Base-by-base conservation (phyloP, 164 flowering plant species). In the Aristolochia contorta region DNA sequence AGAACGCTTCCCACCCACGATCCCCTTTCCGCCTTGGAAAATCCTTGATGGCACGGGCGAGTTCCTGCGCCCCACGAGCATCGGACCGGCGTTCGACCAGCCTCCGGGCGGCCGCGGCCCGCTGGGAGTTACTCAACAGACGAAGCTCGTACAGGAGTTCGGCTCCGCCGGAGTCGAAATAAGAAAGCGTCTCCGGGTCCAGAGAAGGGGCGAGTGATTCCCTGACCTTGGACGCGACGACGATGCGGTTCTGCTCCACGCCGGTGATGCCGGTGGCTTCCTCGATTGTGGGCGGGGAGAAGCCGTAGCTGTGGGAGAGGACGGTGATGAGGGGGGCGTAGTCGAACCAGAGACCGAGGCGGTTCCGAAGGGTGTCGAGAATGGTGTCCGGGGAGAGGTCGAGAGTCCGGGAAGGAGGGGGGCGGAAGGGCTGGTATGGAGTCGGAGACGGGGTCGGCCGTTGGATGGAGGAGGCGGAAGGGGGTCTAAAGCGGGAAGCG, bases 11-110 rank as follows among this genome's bases (percentile, higher is more conserved):
- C 94, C 92, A 89, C 0, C 85, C 87, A 3, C 43, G 61, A 15
- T 87, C 93, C n/a, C 75, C 83, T 0, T 66, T 60, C 63, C 96
- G 60, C 8, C 87, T 61, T 0, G 94, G 95, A 61, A 75, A 86
- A 69, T 92, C 96, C 81, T 92, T 92, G 33, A 92, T 77, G 3
- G 96, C 75, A 22, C 84, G 74, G 10, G 98, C 98, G n/a, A 92
- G 67, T 18, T 92, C 96, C 67, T 72, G 72, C 0, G 91, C 79
- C 4, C 60, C 76, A 32, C 63, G 70, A 1, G 64, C 81, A 41
- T 87, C 98, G 15, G 78, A 59, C 25, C 54, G 57, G 15, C 69
- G 65, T 45, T 58, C 72, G 2, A 72, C 77, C 2, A 83, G 24
- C 24, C 47, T 82, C 0, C 66, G 49, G 3, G 91, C 89, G 0